These are phyloP conservation scores for Aspergillus homomorphus DNA, from an alignment of 495 filamentous ascomycete genomes.

Conservation along the genomic window DNA sequence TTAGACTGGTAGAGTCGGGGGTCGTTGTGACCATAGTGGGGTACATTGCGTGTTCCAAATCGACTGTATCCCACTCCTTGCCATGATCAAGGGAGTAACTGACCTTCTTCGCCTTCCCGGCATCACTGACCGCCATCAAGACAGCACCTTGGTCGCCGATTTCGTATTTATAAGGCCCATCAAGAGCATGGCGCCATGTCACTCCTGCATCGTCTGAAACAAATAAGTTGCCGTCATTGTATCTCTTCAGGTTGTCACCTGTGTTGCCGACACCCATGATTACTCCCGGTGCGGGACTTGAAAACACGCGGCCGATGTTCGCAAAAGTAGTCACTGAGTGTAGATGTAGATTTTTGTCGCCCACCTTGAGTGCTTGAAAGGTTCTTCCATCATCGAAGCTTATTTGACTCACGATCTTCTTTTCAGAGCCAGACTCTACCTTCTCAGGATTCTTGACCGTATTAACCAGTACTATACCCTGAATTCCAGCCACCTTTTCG, in stretches of 20 bases:
- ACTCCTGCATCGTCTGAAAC: conserved; percentile 88
- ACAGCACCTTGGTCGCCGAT: conserved; percentile 91
- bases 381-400: conserved; percentile 91
- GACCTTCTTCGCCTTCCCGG: conserved; percentile 60
- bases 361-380: conserved; percentile 63
- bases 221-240: conserved; percentile 70
- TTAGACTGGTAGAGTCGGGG: conserved; percentile 83
- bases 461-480: conserved; percentile 89
- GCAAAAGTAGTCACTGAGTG: conserved; percentile 82
- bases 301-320: conserved; percentile 84
- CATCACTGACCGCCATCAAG: conserved; percentile 73
- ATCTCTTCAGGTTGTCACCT: conserved; percentile 64
- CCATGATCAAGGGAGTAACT: conserved; percentile 86
- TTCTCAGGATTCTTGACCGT: conserved; percentile 82
- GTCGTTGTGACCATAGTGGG: conserved; percentile 77
- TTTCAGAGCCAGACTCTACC: conserved; percentile 52
- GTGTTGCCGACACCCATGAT: conserved; percentile 92
- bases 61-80: conserved; percentile 65
- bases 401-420: conserved; percentile 74
- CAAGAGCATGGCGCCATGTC: conserved; percentile 70
- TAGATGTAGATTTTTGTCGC: conserved; percentile 66
- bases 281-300: conserved; percentile 86
- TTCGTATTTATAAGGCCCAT: conserved; percentile 90
- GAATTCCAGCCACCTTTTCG: conserved; percentile 83
- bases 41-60: conserved; percentile 58